Percentiles rank a stretch among this genome's conserved stretches.
Evolutionary conservation across 163 green algal genomes (phyloP).

Genomic region (Chlorella variabilis): DNA sequence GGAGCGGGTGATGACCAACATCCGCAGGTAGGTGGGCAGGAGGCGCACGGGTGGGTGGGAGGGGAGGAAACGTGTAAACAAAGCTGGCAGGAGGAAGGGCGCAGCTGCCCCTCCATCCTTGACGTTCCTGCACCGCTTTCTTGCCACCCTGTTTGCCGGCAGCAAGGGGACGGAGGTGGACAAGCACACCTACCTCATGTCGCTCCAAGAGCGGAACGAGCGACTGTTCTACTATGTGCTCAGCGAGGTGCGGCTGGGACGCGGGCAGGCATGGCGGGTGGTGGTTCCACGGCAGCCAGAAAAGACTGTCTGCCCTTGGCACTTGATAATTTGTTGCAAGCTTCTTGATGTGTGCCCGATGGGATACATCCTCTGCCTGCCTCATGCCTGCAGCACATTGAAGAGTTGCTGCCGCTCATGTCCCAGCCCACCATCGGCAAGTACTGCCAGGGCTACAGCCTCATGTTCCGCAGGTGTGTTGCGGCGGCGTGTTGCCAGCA

Average conservation of each 20-base stretch:
- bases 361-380: too few relatives aligned
- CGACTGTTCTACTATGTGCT: conserved; percentile 89
- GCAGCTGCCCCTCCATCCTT: too few relatives aligned
- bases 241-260: conserved; percentile 43
- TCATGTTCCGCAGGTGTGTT: conserved; percentile 91
- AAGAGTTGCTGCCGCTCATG: conserved; percentile 88
- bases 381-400: conserved; percentile 62
- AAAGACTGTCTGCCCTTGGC: too few relatives aligned
- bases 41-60: too few relatives aligned
- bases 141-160: background rate
- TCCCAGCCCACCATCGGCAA: conserved; percentile 75
- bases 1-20: conserved; percentile 69
- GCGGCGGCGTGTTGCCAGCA: background rate
- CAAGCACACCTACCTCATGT: conserved; percentile 59
- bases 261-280: too few relatives aligned
- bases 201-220: conserved; percentile 87
- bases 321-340: too few relatives aligned
- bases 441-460: conserved; percentile 83
- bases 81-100: too few relatives aligned
- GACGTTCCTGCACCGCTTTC: background rate
- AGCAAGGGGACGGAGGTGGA: conserved; percentile 29
- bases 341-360: too few relatives aligned
- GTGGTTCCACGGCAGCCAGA: background rate
- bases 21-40: conserved; percentile 46
- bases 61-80: too few relatives aligned